Percentiles rank a stretch among this genome's conserved stretches.
phyloP scores from a whole-genome alignment of 2,329 filamentous ascomycete species.

The Sporothrix globosa region DNA sequence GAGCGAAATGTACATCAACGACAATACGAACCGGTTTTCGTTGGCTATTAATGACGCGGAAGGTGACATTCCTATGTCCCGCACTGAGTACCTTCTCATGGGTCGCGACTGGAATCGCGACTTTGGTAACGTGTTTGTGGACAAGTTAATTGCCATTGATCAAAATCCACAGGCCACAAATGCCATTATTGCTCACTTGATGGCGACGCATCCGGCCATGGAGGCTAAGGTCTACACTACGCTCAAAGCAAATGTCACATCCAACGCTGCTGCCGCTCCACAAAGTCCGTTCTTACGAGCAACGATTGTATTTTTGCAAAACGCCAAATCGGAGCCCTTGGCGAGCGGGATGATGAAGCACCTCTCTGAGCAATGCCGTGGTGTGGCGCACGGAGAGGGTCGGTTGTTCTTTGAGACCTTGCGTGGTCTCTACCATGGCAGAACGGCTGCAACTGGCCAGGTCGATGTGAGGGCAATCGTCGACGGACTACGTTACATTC shows the following conservation, averaged over 20 bases:
- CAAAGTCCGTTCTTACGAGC: conserved; percentile 63
- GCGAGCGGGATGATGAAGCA: conserved; percentile 50
- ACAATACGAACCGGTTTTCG: conserved; percentile 38
- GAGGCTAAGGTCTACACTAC: conserved; percentile 58
- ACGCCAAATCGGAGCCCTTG: conserved; percentile 44
- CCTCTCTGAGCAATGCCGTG: conserved; percentile 50
- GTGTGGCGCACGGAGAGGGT: conserved; percentile 54
- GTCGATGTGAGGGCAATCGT: conserved; percentile 10
- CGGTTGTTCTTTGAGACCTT: conserved; percentile 54
- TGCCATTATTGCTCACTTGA: conserved; percentile 60
- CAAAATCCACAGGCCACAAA: conserved; percentile 58
- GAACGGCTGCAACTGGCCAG: not conserved
- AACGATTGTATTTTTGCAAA: conserved; percentile 53
- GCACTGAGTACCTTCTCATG: conserved; percentile 34
- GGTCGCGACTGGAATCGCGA: conserved; percentile 37
- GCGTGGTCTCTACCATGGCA: conserved; percentile 42
- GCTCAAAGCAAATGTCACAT: conserved; percentile 58
- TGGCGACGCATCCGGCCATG: conserved; percentile 56
- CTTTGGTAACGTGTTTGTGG: conserved; percentile 58
- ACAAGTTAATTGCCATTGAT: conserved; percentile 67
- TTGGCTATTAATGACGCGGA: conserved; percentile 34
- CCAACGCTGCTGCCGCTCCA: conserved; percentile 52
- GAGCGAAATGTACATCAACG: conserved; percentile 48
- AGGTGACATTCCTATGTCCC: conserved; percentile 36
- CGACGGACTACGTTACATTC: conserved; percentile 42